Evolutionary conservation across 139 green algal genomes (phyloP), one percentile per base, ranked within the genome.

Genomic region (Chlamydomonas applanata): DNA sequence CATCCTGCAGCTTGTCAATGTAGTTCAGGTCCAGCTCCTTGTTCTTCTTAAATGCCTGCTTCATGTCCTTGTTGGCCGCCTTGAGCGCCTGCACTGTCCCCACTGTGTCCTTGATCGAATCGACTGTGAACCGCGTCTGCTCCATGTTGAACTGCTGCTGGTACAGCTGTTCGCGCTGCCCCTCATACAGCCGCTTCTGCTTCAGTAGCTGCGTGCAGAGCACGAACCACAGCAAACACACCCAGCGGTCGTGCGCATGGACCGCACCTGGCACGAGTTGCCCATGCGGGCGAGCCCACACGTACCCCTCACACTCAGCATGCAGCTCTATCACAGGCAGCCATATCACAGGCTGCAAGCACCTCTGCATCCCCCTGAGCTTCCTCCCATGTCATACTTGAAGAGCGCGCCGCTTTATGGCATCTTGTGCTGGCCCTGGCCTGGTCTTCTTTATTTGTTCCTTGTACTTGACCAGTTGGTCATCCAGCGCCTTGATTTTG

Each of bases 121-220:
- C 86, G 3, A 89, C 81, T n/a, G 84, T 89, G 68, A 92, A 92
- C 0, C 71, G 76, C 4, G 94, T 93, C 67, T 97, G 90, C 69
- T 99, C 96, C 75, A 99, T 79, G 64, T 98, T 98, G 87, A 95
- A 98, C 70, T 96, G 90, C 84, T 99, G 96, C 54, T 91, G 85
- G 82, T 96, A 97, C 35, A 99, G 86, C 80, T 97, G 91, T 57
- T 97, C 94, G 0, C 92, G 87, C 86, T 99, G 96, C 2, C 72
- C 62, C 83, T 99, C 96, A 73, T 97, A 98, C 87, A 98, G 77
- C 67, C 86, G 84, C 83, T 98, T 98, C 87, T 98, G 94, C 78
- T 95, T 94, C n/a, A 99, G 81, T 14, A 99, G 80, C 83, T 94
- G 81, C n/a, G 34, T 9, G 13, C 54, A 62, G 54, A n/a, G n/a